phyloP scores from a whole-genome alignment of 495 filamentous ascomycete genomes.

The Aspergillus diversus region DNA sequence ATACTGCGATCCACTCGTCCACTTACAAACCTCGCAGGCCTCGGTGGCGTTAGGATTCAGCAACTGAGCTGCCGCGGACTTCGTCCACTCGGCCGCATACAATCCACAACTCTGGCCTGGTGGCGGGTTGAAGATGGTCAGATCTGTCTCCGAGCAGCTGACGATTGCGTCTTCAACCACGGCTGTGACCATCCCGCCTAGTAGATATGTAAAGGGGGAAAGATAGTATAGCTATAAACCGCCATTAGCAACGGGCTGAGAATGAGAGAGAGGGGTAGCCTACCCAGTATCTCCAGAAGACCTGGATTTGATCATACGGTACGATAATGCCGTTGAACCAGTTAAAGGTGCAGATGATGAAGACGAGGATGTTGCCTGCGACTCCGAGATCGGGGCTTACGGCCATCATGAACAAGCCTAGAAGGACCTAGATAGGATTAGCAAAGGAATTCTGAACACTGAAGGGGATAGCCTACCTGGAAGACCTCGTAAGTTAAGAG shows the following conservation, averaged over 20 bases:
- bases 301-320: slow-evolving; percentile 8
- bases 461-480: neutral
- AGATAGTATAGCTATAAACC: slow-evolving; percentile 5
- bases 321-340: slow-evolving; percentile 13
- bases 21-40: slow-evolving; percentile 1
- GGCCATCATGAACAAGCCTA: slow-evolving; percentile 13
- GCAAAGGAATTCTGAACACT: neutral
- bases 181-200: slow-evolving; percentile 13
- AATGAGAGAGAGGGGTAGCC: neutral
- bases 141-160: neutral
- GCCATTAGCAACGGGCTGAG: neutral
- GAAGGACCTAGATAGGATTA: slow-evolving; percentile 1
- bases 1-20: slow-evolving; percentile 10
- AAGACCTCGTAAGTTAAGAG: slow-evolving; percentile 8
- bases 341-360: slow-evolving; percentile 13
- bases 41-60: slow-evolving; percentile 4
- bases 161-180: neutral
- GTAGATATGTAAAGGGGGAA: slow-evolving; percentile 8
- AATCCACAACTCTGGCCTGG: neutral
- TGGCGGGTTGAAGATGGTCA: slow-evolving; percentile 4
- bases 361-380: slow-evolving; percentile 9
- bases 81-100: neutral
- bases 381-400: slow-evolving; percentile 11
- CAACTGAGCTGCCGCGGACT: slow-evolving; percentile 1
- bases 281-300: slow-evolving; percentile 16